Evolutionary conservation across 129 eudicot species (phyloP), one percentile per base, ranked within the genome.

Genomic region (Centrapalus pauciflorus): DNA sequence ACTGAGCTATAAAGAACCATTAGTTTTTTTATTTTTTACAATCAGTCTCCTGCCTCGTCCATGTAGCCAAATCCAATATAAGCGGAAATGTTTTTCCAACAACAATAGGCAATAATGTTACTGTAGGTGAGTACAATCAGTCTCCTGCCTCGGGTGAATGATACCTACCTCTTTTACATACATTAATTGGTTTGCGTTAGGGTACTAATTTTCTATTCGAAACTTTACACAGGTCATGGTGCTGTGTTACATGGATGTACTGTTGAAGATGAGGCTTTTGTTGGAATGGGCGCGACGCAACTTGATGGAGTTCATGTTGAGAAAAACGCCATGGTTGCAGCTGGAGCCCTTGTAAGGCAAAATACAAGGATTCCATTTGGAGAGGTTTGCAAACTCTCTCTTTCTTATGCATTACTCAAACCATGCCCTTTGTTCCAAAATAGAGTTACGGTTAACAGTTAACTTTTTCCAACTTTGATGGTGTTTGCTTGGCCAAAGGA

Each of bases 221-320:
- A 33, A 54, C 55, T 67, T 29, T 25, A 61, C n/a, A n/a, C 60
- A 90, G 96, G 98, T 76, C 98, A 88, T 64, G 86, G 98, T 84
- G 95, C 95, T 29, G 83, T 92, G 43, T 73, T 92, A 68, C 98
- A 92, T 80, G 96, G 80, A 29, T 92, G 98, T 27, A 83, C 91
- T 40, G 87, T 92, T 38, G 98, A 92, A 78, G 91, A 92, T 65
- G 96, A 88, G 67, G 85, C 95, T 24, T 85, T 92, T 80, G 81
- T 92, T 67, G 98, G 98, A 45, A 92, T 92, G 96, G 96, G 98
- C 55, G 95, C 98, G 14, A 92, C 91, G 24, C 66, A 85, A 65
- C 96, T 92, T 68, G 98, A 92, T 66, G 98, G 98, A 19, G 83
- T 84, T 14, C 50, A 81, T 70, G 84, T 92, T 11, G 98, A 92